These are phyloP conservation scores for Tremellales sp. DNA, from an alignment of 1,284 basidiomycete genomes.

Conservation along the genomic window DNA sequence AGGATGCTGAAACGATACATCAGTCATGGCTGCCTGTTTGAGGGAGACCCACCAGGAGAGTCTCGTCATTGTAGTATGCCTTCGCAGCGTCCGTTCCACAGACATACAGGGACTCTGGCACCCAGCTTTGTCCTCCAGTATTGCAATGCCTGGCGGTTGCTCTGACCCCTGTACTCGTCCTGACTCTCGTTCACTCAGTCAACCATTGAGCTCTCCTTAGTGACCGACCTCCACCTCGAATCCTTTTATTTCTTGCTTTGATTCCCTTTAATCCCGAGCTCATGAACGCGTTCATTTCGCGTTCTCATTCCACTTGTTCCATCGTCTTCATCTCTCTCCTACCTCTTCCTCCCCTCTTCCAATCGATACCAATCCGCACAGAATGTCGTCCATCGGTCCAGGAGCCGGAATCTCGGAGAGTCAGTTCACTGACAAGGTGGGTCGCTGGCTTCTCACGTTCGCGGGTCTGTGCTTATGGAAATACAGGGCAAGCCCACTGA, in stretches of 20 bases:
- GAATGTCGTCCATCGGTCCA: slow-evolving; percentile 10
- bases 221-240: no score
- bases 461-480: slow-evolving; percentile 11
- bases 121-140: no score
- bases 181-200: no score
- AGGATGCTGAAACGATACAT: no score
- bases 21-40: slow-evolving; percentile 1
- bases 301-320: neutral
- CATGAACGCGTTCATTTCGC: no score
- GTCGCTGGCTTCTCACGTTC: slow-evolving; percentile 8
- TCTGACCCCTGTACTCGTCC: no score
- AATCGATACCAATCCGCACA: neutral
- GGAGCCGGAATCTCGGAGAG: slow-evolving; percentile 33
- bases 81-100: no score
- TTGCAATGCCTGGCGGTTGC: no score
- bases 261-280: slow-evolving; percentile 15
- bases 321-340: neutral
- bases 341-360: neutral
- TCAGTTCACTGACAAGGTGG: slow-evolving; percentile 45
- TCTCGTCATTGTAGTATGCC: no score
- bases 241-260: no score
- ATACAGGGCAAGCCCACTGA: slow-evolving; percentile 57
- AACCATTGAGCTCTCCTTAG: no score
- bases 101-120: no score
- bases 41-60: slow-evolving; percentile 10